A percentile compares a stretch with the other conserved stretches of the same genome.
These are phyloP conservation scores for Cercospora nicotianae DNA, from an alignment of 2,329 filamentous ascomycete species.

Conservation along the genomic window DNA sequence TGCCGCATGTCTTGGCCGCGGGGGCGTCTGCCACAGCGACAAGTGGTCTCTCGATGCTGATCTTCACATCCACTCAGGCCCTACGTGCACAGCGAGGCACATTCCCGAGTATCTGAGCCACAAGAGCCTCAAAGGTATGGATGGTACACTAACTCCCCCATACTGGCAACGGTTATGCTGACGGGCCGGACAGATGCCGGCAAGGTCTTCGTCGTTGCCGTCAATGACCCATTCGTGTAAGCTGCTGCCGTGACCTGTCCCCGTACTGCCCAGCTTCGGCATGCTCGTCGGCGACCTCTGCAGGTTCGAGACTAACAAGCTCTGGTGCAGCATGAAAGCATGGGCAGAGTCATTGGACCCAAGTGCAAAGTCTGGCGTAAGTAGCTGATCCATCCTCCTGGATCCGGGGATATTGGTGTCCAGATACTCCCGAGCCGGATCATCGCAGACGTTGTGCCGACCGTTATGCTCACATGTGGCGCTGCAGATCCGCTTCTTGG, in stretches of 20 bases:
- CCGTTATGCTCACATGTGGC: slow-evolving; percentile 1
- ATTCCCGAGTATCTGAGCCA: slow-evolving; percentile 85
- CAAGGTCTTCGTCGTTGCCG: slow-evolving; percentile 82
- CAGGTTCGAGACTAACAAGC: slow-evolving; percentile 7
- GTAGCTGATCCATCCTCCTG: slow-evolving; percentile 2
- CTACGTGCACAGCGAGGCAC: slow-evolving; percentile 67
- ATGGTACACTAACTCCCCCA: slow-evolving; percentile 34
- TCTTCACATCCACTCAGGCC: slow-evolving; percentile 41
- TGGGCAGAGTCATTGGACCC: slow-evolving; percentile 81
- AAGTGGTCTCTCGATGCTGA: neutral
- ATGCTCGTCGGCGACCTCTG: slow-evolving; percentile 2
- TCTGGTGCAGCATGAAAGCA: slow-evolving; percentile 66
- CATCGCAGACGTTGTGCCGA: neutral
- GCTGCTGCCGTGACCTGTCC: slow-evolving; percentile 1
- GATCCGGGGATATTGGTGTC: neutral
- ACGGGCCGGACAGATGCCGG: slow-evolving; percentile 55
- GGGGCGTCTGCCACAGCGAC: slow-evolving; percentile 2
- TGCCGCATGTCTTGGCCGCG: neutral
- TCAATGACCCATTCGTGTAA: slow-evolving; percentile 94
- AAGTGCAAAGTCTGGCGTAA: slow-evolving; percentile 69
- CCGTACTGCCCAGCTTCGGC: neutral
- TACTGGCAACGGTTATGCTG: neutral
- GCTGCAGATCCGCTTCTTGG: slow-evolving; percentile 81
- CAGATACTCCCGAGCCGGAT: neutral
- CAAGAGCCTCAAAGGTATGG: slow-evolving; percentile 64